Conservation (phyloP, 2,329 filamentous ascomycete species). For the Colletotrichum neosansevieriae region DNA sequence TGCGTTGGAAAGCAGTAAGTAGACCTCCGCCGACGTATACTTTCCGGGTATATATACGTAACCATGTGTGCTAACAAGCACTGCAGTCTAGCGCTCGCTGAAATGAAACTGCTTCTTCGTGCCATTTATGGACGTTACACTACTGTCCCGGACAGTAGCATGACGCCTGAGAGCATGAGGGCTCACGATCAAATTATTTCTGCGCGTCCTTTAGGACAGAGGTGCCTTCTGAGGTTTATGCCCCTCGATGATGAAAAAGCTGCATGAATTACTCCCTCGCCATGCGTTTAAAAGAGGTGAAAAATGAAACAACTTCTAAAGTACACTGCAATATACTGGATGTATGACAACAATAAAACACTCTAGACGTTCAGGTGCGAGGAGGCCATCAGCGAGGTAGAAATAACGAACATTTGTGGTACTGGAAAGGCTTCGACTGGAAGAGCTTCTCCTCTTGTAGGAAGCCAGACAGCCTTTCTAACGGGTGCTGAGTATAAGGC, state of each 20-base stretch:
- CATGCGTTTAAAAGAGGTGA: no score
- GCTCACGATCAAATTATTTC: slow-evolving; percentile 35
- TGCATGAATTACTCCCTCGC: no score
- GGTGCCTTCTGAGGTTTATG: slow-evolving; percentile 12
- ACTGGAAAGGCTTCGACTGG: no score
- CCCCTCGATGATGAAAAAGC: slow-evolving; percentile 17
- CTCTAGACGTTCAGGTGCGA: no score
- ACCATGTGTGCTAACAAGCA: neutral
- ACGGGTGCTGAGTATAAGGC: no score
- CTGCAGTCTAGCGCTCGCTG: slow-evolving; percentile 23
- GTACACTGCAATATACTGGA: no score
- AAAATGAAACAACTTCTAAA: no score
- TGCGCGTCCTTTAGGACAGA: slow-evolving; percentile 23
- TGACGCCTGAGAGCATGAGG: slow-evolving; percentile 24
- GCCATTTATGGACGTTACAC: slow-evolving; percentile 14
- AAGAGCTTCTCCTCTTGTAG: no score
- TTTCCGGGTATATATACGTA: slow-evolving; percentile 45
- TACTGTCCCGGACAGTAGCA: slow-evolving; percentile 7
- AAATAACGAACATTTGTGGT: no score
- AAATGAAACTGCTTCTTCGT: slow-evolving; percentile 24
- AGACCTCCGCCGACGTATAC: slow-evolving; percentile 2
- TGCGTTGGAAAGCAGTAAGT: slow-evolving; percentile 77
- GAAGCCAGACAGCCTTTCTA: no score
- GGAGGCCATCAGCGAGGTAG: no score
- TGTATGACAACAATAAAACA: no score